Evolutionary conservation across 1,284 basidiomycete genomes (phyloP).

Genomic region (Rugosomyces carneus): DNA sequence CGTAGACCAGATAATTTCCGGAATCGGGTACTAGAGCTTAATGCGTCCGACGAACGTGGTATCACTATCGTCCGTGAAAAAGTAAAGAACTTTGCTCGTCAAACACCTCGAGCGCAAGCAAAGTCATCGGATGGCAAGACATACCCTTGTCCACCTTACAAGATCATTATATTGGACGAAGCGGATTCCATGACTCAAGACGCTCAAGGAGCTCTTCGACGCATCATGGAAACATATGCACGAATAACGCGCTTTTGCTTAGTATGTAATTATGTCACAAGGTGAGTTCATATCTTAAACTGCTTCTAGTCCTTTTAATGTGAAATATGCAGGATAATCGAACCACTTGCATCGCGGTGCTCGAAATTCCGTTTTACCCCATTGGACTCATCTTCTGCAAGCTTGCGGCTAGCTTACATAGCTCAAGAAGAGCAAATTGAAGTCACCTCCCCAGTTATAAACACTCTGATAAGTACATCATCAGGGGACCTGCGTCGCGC

Average conservation of each 20-base stretch:
- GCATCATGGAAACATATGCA: constrained; percentile 99
- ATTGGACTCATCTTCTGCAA: constrained; percentile 75
- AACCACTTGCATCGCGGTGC: constrained; percentile 97
- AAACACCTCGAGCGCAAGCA: constrained; percentile 80
- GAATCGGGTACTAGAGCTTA: constrained; percentile 93
- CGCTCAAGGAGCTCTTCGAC: constrained; percentile 89
- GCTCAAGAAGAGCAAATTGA: constrained; percentile 57
- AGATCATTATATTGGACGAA: constrained; percentile 98
- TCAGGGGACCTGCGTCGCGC: constrained; percentile 93
- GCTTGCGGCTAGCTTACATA: constrained; percentile 76
- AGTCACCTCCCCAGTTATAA: constrained; percentile 50
- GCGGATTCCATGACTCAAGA: constrained; percentile 99
- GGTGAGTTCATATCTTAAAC: constrained; percentile 47
- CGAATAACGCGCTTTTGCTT: constrained; percentile 97
- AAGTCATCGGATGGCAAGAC: constrained; percentile 73
- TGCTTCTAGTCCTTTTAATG: background rate
- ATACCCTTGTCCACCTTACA: constrained; percentile 97
- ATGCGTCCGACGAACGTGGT: constrained; percentile 98
- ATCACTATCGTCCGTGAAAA: constrained; percentile 97
- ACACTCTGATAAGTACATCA: constrained; percentile 74
- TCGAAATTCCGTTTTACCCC: constrained; percentile 99
- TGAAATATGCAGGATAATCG: constrained; percentile 77
- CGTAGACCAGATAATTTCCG: constrained; percentile 85
- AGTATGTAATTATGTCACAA: constrained; percentile 98
- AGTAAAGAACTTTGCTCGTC: constrained; percentile 97